These are phyloP conservation scores for Trichoderma harzianum DNA, from an alignment of 2,329 filamentous ascomycete genomes.

Conservation along the genomic window DNA sequence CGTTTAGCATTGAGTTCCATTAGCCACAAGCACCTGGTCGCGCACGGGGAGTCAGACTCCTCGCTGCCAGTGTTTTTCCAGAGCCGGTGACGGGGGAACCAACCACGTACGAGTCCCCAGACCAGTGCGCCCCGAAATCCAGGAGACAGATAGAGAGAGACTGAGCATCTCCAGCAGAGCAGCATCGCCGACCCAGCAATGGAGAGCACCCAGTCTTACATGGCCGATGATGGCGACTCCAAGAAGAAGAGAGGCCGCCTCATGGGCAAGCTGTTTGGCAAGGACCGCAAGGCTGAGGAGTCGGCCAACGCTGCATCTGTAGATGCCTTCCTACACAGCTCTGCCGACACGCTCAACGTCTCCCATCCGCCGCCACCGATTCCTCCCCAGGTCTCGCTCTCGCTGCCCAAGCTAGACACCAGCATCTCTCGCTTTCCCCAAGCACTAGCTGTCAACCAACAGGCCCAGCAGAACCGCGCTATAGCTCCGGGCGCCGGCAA, in stretches of 20 bases:
- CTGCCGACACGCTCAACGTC: conserved; percentile 53
- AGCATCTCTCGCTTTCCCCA: conserved; percentile 55
- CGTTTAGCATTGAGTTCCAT: neutral
- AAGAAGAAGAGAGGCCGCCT: conserved; percentile 48
- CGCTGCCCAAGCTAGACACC: conserved; percentile 56
- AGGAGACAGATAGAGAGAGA: conserved; percentile 20
- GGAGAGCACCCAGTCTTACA: conserved; percentile 43
- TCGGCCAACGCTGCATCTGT: conserved; percentile 39
- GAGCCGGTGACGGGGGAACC: conserved; percentile 14
- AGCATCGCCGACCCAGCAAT: conserved; percentile 30
- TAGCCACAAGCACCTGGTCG: conserved; percentile 1
- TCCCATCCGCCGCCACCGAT: conserved; percentile 47
- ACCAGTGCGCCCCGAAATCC: conserved; percentile 20
- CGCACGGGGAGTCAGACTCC: conserved; percentile 9
- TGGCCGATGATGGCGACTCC: conserved; percentile 39
- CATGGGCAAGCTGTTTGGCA: conserved; percentile 60
- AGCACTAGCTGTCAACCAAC: conserved; percentile 31
- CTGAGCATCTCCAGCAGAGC: conserved; percentile 10
- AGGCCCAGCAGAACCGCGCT: conserved; percentile 44
- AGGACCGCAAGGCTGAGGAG: conserved; percentile 31
- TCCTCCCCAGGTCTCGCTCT: conserved; percentile 45
- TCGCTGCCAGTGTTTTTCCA: conserved; percentile 12
- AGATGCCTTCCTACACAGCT: conserved; percentile 55
- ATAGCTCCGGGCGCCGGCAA: conserved; percentile 35
- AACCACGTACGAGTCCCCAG: conserved; percentile 14